A percentile compares a stretch with the other conserved stretches of the same genome.
Conservation (phyloP, 768 basidiomycete genomes). For the Tricholoma matsutake region DNA sequence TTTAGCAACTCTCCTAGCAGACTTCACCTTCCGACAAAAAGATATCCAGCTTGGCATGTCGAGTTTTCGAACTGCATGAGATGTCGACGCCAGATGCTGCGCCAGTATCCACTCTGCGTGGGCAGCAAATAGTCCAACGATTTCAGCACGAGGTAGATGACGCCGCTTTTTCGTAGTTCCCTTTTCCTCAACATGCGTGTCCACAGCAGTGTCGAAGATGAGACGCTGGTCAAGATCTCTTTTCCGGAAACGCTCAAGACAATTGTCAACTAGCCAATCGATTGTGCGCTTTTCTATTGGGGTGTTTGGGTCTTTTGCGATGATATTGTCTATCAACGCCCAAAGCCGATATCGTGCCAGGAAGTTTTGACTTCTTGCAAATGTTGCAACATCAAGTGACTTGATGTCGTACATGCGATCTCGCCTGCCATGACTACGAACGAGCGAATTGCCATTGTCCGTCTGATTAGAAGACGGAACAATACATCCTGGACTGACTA, state of each 20-base stretch:
- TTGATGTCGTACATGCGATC: conserved; percentile 39
- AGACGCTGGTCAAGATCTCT: conserved; percentile 30
- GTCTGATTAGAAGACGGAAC: background rate
- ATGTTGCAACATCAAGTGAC: conserved; percentile 44
- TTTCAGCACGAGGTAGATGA: conserved; percentile 46
- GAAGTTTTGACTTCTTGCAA: conserved; percentile 43
- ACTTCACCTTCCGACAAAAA: conserved; percentile 37
- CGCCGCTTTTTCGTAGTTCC: conserved; percentile 31
- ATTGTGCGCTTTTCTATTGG: conserved; percentile 39
- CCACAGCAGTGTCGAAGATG: conserved; percentile 29
- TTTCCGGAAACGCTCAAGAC: conserved; percentile 26
- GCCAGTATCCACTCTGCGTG: conserved; percentile 60
- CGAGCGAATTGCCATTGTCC: background rate
- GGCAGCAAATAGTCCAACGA: conserved; percentile 48
- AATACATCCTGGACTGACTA: background rate
- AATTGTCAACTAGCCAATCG: conserved; percentile 47
- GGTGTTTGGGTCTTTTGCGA: conserved; percentile 30
- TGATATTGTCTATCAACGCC: conserved; percentile 44
- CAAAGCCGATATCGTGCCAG: conserved; percentile 50
- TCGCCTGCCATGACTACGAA: background rate
- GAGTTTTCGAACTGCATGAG: conserved; percentile 28
- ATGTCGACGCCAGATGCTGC: conserved; percentile 36
- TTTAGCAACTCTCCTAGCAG: conserved; percentile 30
- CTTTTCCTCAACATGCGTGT: conserved; percentile 27
- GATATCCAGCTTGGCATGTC: conserved; percentile 44